Evolutionary conservation across 176 grass and related monocot species (phyloP), one percentile per base, ranked within the genome.

Genomic region (Eremochloa ophiuroides): DNA sequence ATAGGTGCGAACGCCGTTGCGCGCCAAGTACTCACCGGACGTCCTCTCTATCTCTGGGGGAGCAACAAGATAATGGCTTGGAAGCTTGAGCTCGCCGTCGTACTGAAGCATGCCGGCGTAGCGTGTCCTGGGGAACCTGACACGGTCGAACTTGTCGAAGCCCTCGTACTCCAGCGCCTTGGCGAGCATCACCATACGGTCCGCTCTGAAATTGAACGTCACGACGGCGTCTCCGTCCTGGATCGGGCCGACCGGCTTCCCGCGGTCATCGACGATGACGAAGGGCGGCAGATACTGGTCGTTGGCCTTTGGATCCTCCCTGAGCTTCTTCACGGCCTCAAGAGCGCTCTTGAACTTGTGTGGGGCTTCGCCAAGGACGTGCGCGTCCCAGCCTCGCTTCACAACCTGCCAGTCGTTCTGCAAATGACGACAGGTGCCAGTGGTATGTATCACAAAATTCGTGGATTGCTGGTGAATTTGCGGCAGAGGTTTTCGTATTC

Each of bases 331-430:
- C 20, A 98, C 88, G 41, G 93, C 88, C 82, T 99, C 93, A 23
- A 95, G 60, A 38, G 86, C 88, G 30, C 20, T 88, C 46, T 40
- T 62, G 74, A 98, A 98, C 69, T 88, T 93, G 85, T 95, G 65
- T 2, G 93, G 87, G 53, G 90, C 93, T 89, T 98, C 86, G 12
- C 96, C 96, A 17, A 98, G 96, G 41, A 98, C 96, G 12, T 95
- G 96, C 0, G 90, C 96, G 50, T 98, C 90, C 96, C 96, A 98
- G 5, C 96, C 96, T 39, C 96, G 90, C 82, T 98, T 98, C 69
- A 95, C 90, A 11, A 95, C 96, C 2, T 87, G 82, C 96, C 93
- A 98, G 40, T 98, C 96, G 70, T 98, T 98, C 96, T 98, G 85
- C 27, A 38, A 40, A 13, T 14, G 7, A 37, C 10, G 3, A 11